phyloP scores from a whole-genome alignment of 2,329 filamentous ascomycete genomes.

The Mariannaea elegans region DNA sequence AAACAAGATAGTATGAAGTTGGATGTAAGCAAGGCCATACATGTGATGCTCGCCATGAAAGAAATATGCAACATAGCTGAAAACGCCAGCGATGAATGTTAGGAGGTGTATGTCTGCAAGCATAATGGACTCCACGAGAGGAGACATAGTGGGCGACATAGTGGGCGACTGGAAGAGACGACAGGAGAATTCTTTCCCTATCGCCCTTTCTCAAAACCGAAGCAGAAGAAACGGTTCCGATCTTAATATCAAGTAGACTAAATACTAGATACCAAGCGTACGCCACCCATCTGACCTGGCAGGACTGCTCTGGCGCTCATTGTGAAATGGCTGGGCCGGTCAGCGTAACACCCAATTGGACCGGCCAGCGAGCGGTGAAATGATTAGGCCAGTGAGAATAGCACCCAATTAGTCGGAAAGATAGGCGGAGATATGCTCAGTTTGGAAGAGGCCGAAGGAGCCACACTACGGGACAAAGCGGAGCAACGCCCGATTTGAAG shows the following conservation, averaged over 20 bases:
- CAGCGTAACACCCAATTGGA: no score
- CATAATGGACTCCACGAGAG: background rate
- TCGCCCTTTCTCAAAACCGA: background rate
- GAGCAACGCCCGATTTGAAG: background rate
- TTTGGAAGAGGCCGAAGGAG: background rate
- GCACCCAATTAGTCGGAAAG: background rate
- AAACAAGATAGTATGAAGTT: background rate
- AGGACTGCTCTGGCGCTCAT: no score
- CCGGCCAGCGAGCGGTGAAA: no score
- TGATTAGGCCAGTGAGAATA: no score
- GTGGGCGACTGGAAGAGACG: background rate
- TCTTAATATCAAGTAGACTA: background rate
- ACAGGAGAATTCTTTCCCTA: background rate
- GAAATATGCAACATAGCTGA: background rate
- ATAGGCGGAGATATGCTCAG: background rate
- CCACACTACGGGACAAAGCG: background rate
- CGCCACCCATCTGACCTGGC: no score
- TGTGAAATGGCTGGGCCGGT: no score
- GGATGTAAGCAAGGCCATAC: background rate
- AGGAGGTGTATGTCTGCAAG: background rate
- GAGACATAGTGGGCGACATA: background rate
- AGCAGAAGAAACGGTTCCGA: background rate
- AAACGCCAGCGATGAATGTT: background rate
- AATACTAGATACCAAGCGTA: no score
- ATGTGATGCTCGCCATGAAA: background rate